Conservation (phyloP, 208 protist genomes). For the Trypanosoma rangeli region DNA sequence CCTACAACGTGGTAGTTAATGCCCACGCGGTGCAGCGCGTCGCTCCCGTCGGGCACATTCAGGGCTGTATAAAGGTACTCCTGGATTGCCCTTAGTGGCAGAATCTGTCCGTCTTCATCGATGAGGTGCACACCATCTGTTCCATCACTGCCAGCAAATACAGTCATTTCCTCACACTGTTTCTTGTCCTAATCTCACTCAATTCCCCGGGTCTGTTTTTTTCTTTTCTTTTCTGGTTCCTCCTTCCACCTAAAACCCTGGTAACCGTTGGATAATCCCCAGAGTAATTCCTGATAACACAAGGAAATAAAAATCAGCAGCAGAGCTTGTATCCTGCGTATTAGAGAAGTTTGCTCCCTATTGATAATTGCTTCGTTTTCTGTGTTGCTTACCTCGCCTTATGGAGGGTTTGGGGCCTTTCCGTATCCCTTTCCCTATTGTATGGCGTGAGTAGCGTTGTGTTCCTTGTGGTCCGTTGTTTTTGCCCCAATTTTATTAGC, state of each 20-base stretch:
- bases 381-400: not conserved
- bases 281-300: not conserved
- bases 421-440: not conserved
- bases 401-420: not conserved
- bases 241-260: too few relatives aligned
- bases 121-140: slow-evolving; percentile 51
- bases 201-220: not conserved
- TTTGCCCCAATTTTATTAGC: slow-evolving; percentile 3
- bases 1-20: slow-evolving; percentile 90
- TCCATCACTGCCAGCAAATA: not conserved
- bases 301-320: not conserved
- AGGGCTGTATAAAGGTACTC: slow-evolving; percentile 40
- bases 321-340: not conserved
- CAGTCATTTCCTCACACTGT: slow-evolving; percentile 9
- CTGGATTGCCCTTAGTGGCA: slow-evolving; percentile 44
- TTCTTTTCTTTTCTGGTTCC: not conserved
- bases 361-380: not conserved
- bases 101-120: slow-evolving; percentile 61
- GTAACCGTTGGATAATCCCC: not conserved
- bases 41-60: not conserved
- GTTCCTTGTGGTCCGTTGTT: not conserved
- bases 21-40: slow-evolving; percentile 40
- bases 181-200: not conserved
- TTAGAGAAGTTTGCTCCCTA: not conserved
- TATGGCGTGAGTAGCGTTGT: not conserved